phyloP scores from a whole-genome alignment of 805 yeast species.

The Metschnikowia picachoensis region DNA sequence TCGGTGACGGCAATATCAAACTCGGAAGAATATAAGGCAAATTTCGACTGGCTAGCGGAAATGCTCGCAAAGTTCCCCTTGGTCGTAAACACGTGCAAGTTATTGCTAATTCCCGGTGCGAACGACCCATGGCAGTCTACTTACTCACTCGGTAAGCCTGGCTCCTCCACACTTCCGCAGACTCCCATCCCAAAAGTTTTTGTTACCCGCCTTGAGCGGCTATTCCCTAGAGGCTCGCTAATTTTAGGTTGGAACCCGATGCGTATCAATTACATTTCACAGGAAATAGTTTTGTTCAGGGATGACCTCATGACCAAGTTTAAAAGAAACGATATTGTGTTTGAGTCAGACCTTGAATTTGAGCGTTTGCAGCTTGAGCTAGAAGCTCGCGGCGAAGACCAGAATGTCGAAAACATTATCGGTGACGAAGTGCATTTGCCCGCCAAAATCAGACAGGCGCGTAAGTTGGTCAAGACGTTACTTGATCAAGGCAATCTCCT shows the following conservation, averaged over 20 bases:
- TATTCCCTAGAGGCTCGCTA: constrained; percentile 24
- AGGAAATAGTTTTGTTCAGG: constrained; percentile 71
- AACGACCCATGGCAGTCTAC: constrained; percentile 92
- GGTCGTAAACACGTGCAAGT: constrained; percentile 48
- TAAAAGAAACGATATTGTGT: constrained; percentile 61
- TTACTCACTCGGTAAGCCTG: constrained; percentile 52
- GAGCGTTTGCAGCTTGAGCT: constrained; percentile 22
- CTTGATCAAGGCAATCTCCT: constrained; percentile 85
- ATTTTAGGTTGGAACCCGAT: constrained; percentile 69
- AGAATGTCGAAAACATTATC: constrained; percentile 18
- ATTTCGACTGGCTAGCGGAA: constrained; percentile 72
- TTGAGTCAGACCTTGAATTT: constrained; percentile 39
- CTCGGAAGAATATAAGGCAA: constrained; percentile 55
- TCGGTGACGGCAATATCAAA: constrained; percentile 45
- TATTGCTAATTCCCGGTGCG: constrained; percentile 81
- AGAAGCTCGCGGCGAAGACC: constrained; percentile 22
- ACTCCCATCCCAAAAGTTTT: constrained; percentile 67
- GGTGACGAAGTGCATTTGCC: constrained; percentile 28
- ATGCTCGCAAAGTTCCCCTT: constrained; percentile 57
- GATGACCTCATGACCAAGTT: constrained; percentile 72
- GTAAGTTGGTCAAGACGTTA: constrained; percentile 72
- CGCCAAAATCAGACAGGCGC: constrained; percentile 52
- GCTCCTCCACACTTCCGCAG: constrained; percentile 52
- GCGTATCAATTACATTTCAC: constrained; percentile 72
- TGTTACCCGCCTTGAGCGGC: constrained; percentile 59